A percentile compares a stretch with the other conserved stretches of the same genome.
Evolutionary conservation across 2,329 filamentous ascomycete species (phyloP).

Genomic region (Lachnellula cervina): DNA sequence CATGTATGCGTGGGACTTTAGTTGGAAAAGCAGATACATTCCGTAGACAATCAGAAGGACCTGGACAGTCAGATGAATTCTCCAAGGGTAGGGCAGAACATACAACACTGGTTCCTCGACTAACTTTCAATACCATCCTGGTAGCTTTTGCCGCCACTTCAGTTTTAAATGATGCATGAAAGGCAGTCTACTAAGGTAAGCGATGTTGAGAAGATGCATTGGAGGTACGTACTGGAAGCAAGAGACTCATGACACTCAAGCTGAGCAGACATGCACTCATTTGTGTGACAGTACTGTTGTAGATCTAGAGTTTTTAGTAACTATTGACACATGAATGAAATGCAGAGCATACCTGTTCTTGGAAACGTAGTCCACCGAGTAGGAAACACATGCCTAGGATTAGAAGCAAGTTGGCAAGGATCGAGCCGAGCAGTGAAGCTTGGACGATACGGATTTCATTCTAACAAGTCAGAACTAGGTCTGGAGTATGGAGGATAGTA

Average conservation of each 20-base stretch:
- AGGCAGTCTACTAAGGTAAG: slow-evolving; percentile 60
- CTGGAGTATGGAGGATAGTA: neutral
- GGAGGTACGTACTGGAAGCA: slow-evolving; percentile 64
- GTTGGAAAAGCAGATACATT: slow-evolving; percentile 81
- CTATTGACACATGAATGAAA: no score
- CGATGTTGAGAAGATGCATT: neutral
- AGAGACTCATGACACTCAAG: slow-evolving; percentile 81
- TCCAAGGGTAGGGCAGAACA: slow-evolving; percentile 30
- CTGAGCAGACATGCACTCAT: slow-evolving; percentile 93
- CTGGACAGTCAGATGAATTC: slow-evolving; percentile 33
- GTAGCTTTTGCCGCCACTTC: slow-evolving; percentile 52
- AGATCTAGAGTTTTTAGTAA: slow-evolving; percentile 52
- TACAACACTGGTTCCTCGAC: slow-evolving; percentile 82
- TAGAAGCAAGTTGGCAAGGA: slow-evolving; percentile 80
- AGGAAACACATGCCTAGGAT: slow-evolving; percentile 92
- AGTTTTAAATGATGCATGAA: slow-evolving; percentile 79
- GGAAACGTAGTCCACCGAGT: slow-evolving; percentile 76
- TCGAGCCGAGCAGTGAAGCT: slow-evolving; percentile 82
- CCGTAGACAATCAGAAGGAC: slow-evolving; percentile 76
- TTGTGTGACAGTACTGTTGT: slow-evolving; percentile 92
- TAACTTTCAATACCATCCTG: slow-evolving; percentile 71
- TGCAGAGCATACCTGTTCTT: slow-evolving; percentile 62
- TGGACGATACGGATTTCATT: slow-evolving; percentile 88
- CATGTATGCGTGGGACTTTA: slow-evolving; percentile 88
- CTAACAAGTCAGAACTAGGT: slow-evolving; percentile 35